Base-by-base conservation (phyloP, 2,329 filamentous ascomycete species). In the Fusarium liriodendri region DNA sequence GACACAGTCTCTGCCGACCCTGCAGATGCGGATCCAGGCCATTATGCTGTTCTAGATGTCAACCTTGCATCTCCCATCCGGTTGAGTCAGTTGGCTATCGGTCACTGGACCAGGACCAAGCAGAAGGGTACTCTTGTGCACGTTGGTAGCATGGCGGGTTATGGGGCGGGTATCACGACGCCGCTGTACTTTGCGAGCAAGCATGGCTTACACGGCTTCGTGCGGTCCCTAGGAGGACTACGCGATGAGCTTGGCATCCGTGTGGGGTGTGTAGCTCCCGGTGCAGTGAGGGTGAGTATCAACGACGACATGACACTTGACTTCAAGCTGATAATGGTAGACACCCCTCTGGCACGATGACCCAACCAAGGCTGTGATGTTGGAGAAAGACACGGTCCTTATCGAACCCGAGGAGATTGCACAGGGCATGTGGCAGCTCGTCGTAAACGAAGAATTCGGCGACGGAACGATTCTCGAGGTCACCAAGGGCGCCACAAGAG, bases 131-230 rank as follows among this genome's bases (percentile, higher is more conserved):
- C 76, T 52, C 60, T 85, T 29, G 68, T 84, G 25, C 76, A 80
- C 50, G 77, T 84, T 11, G 78, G 80, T 35, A 83, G 82, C 66
- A 78, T 84, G 37, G 81, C 80, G 1, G 82, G 81, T 1, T 78
- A 82, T 62, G 71, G 74, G 2, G 69, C 74, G 2, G 74, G 67
- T 11, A 75, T 81, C 38, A 74, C 76, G 22, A 80, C 81, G 13
- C 83, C 83, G 10, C 69, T 84, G 22, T 85, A 84, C 67, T 76
- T 78, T 52, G 79, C 82, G 8, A 82, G 79, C 64, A 85, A 84
- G 77, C 78, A 81, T 57, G 83, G 81, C 0, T 70, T 85, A 8
- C 78, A 82, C 13, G 82, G 79, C 3, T 84, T 85, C 58, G 82
- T 83, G 40, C 69, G 76, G 27, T 77, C 75, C 5, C 67, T 85